Evolutionary conservation across 2,329 filamentous ascomycete genomes (phyloP).

Genomic region (Aspergillus sergii): DNA sequence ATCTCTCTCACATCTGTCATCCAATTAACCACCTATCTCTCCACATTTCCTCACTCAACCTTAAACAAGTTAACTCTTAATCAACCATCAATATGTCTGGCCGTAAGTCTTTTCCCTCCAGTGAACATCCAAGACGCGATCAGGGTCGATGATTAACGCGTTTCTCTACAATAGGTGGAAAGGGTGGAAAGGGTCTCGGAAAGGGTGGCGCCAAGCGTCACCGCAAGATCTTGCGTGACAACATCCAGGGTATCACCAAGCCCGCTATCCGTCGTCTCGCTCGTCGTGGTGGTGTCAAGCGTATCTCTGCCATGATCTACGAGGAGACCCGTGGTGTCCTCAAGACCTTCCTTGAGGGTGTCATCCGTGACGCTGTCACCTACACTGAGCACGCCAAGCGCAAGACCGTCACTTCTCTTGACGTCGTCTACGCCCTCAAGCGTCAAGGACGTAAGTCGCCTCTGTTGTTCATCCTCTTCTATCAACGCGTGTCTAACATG

Average conservation of each 20-base stretch:
- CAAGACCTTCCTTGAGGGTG: slow-evolving; percentile 81
- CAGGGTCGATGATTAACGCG: slow-evolving; percentile 48
- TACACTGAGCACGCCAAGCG: slow-evolving; percentile 84
- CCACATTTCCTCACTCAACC: slow-evolving; percentile 29
- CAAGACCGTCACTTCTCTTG: slow-evolving; percentile 58
- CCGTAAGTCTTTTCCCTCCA: slow-evolving; percentile 50
- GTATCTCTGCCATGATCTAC: slow-evolving; percentile 96
- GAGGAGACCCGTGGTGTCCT: slow-evolving; percentile 80
- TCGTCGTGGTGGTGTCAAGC: slow-evolving; percentile 99
- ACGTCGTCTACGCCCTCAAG: slow-evolving; percentile 67
- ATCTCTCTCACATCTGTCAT: slow-evolving; percentile 25
- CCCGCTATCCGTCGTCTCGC: slow-evolving; percentile 97
- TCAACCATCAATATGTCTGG: slow-evolving; percentile 59
- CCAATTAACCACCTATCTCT: slow-evolving; percentile 27
- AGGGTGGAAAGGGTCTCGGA: slow-evolving; percentile 96
- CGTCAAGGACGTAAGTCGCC: slow-evolving; percentile 57
- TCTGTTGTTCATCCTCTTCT: slow-evolving; percentile 5
- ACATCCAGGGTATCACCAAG: slow-evolving; percentile 99
- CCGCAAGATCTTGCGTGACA: slow-evolving; percentile 98
- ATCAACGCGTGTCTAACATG: slow-evolving; percentile 22
- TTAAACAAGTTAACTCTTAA: slow-evolving; percentile 31
- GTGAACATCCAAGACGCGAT: background rate
- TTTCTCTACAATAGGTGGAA: slow-evolving; percentile 67
- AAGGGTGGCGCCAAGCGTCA: slow-evolving; percentile 99
- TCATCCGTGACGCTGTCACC: slow-evolving; percentile 78